These are phyloP conservation scores for Phoma sp. DNA, from an alignment of 2,329 filamentous ascomycete genomes.

Conservation along the genomic window DNA sequence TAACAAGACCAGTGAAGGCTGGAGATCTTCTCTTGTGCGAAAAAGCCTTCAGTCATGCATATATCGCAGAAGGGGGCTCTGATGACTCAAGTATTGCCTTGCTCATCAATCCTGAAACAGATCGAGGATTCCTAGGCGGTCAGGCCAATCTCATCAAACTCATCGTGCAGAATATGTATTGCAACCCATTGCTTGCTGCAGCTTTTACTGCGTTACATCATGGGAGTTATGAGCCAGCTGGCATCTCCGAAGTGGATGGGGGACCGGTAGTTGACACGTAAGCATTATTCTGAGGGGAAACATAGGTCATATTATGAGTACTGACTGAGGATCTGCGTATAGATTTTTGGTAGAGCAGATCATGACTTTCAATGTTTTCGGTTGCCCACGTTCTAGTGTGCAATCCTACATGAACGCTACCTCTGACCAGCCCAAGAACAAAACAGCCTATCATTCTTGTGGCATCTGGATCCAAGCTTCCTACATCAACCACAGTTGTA, in stretches of 20 bases:
- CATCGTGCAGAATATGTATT: conserved; percentile 55
- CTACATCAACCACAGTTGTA: no score
- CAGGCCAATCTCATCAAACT: conserved; percentile 52
- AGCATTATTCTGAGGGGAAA: background rate
- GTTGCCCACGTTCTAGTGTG: conserved; percentile 34
- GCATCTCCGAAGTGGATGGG: conserved; percentile 41
- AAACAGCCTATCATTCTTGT: conserved; percentile 15
- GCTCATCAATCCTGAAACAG: conserved; percentile 49
- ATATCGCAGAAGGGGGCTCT: conserved; percentile 23
- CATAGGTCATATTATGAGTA: background rate
- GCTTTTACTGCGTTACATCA: conserved; percentile 45
- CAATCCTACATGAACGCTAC: conserved; percentile 12
- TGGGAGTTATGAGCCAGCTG: conserved; percentile 49
- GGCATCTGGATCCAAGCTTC: conserved; percentile 50
- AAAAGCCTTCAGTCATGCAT: conserved; percentile 59
- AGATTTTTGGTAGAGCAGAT: conserved; percentile 56
- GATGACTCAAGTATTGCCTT: conserved; percentile 28
- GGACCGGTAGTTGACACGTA: conserved; percentile 54
- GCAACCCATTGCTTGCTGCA: conserved; percentile 46
- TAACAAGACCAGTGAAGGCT: conserved; percentile 51
- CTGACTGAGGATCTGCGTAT: conserved; percentile 33
- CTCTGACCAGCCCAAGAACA: conserved; percentile 4
- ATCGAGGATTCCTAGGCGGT: conserved; percentile 44
- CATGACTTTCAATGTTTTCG: conserved; percentile 55
- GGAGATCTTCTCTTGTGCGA: conserved; percentile 51